Evolutionary conservation across 1,139 yeast genomes (phyloP).

Genomic region (Scheffersomyces parashehatae): DNA sequence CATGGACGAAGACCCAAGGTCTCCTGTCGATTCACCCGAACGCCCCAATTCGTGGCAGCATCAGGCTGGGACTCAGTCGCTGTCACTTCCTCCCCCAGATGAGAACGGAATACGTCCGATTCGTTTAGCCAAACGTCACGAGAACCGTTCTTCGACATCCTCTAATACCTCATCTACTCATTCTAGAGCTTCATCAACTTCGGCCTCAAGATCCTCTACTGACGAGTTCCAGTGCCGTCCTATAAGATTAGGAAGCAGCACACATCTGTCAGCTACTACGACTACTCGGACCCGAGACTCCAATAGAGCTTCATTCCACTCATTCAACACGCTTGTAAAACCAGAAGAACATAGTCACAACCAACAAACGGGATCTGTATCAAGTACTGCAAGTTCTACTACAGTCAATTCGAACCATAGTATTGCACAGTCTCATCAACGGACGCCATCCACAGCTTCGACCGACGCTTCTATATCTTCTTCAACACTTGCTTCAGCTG

Average conservation of each 20-base stretch:
- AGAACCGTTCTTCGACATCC: slow-evolving; percentile 10
- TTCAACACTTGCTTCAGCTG: slow-evolving; percentile 8
- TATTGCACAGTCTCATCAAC: too few species aligned
- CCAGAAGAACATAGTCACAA: neutral
- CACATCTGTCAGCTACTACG: neutral
- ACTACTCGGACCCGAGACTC: slow-evolving; percentile 4
- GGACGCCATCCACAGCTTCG: neutral
- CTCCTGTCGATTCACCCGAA: too few species aligned
- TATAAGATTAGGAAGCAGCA: slow-evolving; percentile 26
- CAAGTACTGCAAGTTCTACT: slow-evolving; percentile 1
- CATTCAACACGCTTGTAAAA: neutral
- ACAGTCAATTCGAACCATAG: neutral
- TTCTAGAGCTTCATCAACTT: slow-evolving; percentile 6
- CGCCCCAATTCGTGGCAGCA: too few species aligned
- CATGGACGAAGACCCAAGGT: too few species aligned
- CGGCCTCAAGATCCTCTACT: slow-evolving; percentile 5
- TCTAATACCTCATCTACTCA: slow-evolving; percentile 5
- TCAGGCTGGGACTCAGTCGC: too few species aligned
- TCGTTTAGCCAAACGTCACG: slow-evolving; percentile 32
- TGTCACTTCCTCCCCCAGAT: neutral
- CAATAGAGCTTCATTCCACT: neutral
- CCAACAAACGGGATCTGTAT: neutral
- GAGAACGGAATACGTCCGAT: slow-evolving; percentile 20
- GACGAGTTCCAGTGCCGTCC: slow-evolving; percentile 39
- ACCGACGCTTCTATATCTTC: neutral